phyloP scores from a whole-genome alignment of 2,329 filamentous ascomycete species.

The Venturia oleaginea region DNA sequence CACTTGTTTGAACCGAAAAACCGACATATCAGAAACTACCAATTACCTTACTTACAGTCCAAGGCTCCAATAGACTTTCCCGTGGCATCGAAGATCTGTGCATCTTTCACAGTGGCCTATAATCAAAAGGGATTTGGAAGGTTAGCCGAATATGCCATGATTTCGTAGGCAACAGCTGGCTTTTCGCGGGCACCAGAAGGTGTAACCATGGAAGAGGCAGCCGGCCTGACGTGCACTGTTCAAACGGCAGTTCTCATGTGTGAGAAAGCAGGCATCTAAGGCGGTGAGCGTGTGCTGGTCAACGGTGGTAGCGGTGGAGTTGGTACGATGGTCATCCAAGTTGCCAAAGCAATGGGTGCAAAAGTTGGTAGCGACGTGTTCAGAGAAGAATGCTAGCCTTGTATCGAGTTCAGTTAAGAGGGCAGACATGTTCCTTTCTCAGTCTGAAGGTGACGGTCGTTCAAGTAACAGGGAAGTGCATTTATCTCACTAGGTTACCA shows the following conservation, averaged over 20 bases:
- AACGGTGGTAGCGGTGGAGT: constrained; percentile 46
- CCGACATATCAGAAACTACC: not conserved
- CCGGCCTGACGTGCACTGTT: constrained; percentile 32
- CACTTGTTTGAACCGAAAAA: not conserved
- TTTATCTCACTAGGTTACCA: not conserved
- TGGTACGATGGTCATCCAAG: constrained; percentile 39
- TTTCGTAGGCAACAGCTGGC: constrained; percentile 24
- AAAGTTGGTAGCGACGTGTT: constrained; percentile 41
- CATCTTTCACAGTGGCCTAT: constrained; percentile 18
- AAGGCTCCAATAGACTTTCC: constrained; percentile 17
- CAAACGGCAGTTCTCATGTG: constrained; percentile 32
- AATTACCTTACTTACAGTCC: too few species aligned
- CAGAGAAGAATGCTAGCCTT: constrained; percentile 33
- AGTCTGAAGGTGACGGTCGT: not conserved
- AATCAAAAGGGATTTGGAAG: constrained; percentile 30
- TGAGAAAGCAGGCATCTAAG: constrained; percentile 24
- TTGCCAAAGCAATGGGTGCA: constrained; percentile 27
- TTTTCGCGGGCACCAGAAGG: constrained; percentile 23
- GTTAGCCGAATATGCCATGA: constrained; percentile 32
- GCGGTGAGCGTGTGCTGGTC: constrained; percentile 35
- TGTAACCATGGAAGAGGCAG: constrained; percentile 27
- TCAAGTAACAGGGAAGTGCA: not conserved
- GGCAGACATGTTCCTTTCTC: too few species aligned
- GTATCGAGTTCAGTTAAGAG: too few species aligned
- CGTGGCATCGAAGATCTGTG: constrained; percentile 28